Conservation (phyloP, 2,329 filamentous ascomycete genomes). For the Hymenoscyphus albidus region DNA sequence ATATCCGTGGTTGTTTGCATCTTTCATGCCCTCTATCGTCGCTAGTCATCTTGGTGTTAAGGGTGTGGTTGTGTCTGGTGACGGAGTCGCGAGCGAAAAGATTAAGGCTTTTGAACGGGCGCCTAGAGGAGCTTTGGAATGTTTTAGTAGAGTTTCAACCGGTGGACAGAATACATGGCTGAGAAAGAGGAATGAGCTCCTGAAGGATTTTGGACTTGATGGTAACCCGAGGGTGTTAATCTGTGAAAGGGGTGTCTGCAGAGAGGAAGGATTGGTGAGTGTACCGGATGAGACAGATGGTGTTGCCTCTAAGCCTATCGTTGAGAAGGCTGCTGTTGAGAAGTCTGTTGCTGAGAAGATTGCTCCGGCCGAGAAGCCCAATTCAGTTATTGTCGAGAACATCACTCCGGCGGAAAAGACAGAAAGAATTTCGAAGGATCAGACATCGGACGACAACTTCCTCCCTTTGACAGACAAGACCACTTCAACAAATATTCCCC, state of each 20-base stretch:
- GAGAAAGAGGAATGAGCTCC: slow-evolving; percentile 44
- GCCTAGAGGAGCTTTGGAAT: slow-evolving; percentile 28
- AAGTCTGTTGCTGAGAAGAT: background rate
- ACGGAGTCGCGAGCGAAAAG: slow-evolving; percentile 22
- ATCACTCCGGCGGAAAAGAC: background rate
- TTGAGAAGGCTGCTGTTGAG: background rate
- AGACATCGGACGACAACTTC: background rate
- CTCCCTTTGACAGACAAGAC: background rate
- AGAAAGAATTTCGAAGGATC: background rate
- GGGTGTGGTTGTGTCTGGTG: slow-evolving; percentile 48
- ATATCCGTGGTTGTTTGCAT: slow-evolving; percentile 87
- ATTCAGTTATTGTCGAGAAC: background rate
- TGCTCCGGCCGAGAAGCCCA: background rate
- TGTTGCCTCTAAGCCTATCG: background rate
- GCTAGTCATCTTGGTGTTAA: slow-evolving; percentile 64
- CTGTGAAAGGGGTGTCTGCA: slow-evolving; percentile 45
- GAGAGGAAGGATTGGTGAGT: slow-evolving; percentile 34
- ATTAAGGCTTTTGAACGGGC: slow-evolving; percentile 35
- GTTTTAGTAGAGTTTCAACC: slow-evolving; percentile 22
- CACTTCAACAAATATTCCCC: background rate
- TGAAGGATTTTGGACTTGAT: slow-evolving; percentile 34
- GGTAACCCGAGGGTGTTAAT: slow-evolving; percentile 42
- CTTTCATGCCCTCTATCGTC: slow-evolving; percentile 73
- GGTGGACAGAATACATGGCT: slow-evolving; percentile 46
- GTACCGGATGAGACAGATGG: background rate